A percentile compares a stretch with the other conserved stretches of the same genome.
Evolutionary conservation across 148 eudicot species (phyloP).

Genomic region (Beta vulgaris): DNA sequence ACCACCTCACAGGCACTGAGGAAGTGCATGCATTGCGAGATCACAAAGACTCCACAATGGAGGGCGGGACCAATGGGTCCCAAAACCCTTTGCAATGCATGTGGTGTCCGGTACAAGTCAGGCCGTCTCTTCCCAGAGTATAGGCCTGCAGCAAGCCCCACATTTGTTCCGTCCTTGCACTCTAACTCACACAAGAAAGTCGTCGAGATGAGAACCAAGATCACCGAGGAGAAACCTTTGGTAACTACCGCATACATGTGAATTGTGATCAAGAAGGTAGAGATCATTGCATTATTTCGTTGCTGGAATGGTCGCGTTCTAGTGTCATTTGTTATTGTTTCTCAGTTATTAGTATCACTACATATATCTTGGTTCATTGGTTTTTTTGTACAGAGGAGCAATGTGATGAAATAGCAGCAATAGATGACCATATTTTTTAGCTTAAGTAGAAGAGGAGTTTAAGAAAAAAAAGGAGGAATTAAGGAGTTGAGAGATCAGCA

Average conservation of each 20-base stretch:
- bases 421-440: slow-evolving; percentile 36
- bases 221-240: neutral
- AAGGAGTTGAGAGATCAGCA: slow-evolving; percentile 14
- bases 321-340: slow-evolving; percentile 24
- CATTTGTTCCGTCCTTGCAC: slow-evolving; percentile 71
- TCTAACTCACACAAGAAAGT: slow-evolving; percentile 97
- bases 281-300: neutral
- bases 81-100: slow-evolving; percentile 91
- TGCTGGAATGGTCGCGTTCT: slow-evolving; percentile 7
- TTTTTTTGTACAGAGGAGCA: slow-evolving; percentile 41
- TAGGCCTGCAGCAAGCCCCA: slow-evolving; percentile 95
- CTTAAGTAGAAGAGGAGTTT: slow-evolving; percentile 23
- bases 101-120: slow-evolving; percentile 88
- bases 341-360: slow-evolving; percentile 21
- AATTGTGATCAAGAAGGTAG: slow-evolving; percentile 20
- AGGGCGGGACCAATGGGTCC: slow-evolving; percentile 96
- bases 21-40: slow-evolving; percentile 90
- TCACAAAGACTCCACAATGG: slow-evolving; percentile 97
- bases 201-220: slow-evolving; percentile 72
- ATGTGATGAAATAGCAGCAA: slow-evolving; percentile 22
- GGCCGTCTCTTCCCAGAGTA: slow-evolving; percentile 95
- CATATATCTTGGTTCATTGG: slow-evolving; percentile 32
- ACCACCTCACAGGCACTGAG: slow-evolving; percentile 43
- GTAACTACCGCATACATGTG: slow-evolving; percentile 20
- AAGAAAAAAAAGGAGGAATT: slow-evolving; percentile 1